Conservation (phyloP, 2,329 filamentous ascomycete genomes). For the Colletotrichum sp. region DNA sequence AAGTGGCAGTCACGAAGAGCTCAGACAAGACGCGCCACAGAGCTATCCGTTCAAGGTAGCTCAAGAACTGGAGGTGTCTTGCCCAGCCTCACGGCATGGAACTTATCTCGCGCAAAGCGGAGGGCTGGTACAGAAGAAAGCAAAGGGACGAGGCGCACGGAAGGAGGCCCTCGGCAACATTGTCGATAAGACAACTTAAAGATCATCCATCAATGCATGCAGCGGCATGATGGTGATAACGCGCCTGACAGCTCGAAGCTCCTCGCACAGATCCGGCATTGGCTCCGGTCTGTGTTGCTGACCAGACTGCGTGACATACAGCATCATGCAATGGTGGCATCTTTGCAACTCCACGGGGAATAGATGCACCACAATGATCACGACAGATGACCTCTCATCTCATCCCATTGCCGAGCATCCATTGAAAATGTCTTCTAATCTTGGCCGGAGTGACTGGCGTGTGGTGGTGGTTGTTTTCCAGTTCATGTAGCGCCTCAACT, state of each 20-base stretch:
- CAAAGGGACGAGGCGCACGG: background rate
- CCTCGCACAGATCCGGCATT: slow-evolving; percentile 1
- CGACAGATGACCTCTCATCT: background rate
- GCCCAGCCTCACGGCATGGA: background rate
- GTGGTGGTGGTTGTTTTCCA: background rate
- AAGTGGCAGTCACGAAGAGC: background rate
- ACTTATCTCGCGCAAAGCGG: background rate
- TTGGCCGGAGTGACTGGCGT: background rate
- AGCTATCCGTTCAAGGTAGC: background rate
- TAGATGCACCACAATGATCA: background rate
- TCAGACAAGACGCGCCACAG: slow-evolving; percentile 6
- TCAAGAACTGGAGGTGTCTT: background rate
- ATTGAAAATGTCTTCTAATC: background rate
- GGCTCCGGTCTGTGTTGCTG: background rate
- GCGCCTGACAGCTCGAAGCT: background rate
- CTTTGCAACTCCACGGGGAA: background rate
- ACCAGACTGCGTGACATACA: background rate
- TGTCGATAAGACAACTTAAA: background rate
- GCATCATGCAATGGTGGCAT: slow-evolving; percentile 3
- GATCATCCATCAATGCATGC: background rate
- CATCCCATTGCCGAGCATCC: background rate
- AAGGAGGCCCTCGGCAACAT: background rate
- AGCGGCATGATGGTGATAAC: background rate
- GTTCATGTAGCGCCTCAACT: background rate
- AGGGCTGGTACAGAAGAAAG: background rate